These are phyloP conservation scores for Miscanthus lutarioriparius DNA, from an alignment of 176 grass and related monocot genomes.

Conservation along the genomic window DNA sequence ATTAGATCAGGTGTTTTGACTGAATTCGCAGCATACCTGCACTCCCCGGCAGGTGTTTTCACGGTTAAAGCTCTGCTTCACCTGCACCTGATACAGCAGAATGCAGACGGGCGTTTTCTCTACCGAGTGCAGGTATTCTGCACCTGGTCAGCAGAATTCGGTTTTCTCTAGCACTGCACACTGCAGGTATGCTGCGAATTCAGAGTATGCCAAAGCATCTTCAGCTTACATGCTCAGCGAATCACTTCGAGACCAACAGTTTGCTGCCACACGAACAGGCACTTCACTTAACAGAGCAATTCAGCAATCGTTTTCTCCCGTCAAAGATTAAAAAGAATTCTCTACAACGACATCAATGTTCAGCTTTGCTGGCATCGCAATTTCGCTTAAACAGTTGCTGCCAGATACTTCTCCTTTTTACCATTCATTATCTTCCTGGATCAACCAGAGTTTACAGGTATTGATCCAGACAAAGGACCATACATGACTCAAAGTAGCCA, in stretches of 20 bases:
- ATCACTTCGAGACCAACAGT: neutral
- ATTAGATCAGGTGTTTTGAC: no score
- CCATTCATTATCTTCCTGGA: neutral
- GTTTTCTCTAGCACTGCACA: neutral
- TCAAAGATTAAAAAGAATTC: neutral
- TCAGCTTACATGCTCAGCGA: neutral
- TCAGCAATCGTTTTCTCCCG: neutral
- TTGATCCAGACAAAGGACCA: neutral
- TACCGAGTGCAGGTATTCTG: no score
- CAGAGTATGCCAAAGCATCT: neutral
- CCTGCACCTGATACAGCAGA: neutral
- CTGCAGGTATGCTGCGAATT: neutral
- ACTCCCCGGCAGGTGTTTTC: no score
- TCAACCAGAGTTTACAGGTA: constrained; percentile 17
- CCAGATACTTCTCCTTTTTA: neutral
- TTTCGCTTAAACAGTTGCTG: neutral
- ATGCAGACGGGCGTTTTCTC: neutral
- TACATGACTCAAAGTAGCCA: neutral
- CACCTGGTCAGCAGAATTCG: no score
- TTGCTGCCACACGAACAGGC: neutral
- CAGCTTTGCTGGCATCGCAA: neutral
- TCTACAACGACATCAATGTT: constrained; percentile 13
- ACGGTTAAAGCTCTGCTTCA: neutral
- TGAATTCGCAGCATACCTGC: no score
- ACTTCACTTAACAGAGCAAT: neutral